Percentiles rank a stretch among this genome's conserved stretches.
These are phyloP conservation scores for Hevea brasiliensis DNA, from an alignment of 345 rosid genomes.

Conservation along the genomic window DNA sequence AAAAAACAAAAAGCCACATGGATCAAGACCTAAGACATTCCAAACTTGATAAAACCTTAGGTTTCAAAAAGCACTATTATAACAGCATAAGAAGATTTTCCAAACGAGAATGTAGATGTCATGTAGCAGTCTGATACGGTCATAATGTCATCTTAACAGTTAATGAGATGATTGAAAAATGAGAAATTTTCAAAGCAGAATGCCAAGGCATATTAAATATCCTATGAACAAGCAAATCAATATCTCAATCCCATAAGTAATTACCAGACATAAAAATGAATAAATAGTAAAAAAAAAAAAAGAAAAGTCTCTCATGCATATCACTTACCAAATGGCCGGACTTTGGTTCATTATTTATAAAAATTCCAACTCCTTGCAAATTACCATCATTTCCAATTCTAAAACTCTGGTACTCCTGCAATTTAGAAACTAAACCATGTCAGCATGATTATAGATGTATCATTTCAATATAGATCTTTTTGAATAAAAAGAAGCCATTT, in stretches of 20 bases:
- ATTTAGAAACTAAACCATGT: slow-evolving; percentile 4
- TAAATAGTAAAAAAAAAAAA: neutral
- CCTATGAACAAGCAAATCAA: neutral
- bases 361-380: slow-evolving; percentile 88
- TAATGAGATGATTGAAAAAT: no score
- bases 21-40: neutral
- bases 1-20: neutral
- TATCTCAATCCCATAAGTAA: neutral
- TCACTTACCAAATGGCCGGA: slow-evolving; percentile 82
- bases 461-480: neutral
- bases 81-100: no score
- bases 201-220: neutral
- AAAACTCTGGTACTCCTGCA: slow-evolving; percentile 84
- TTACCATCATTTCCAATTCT: slow-evolving; percentile 88
- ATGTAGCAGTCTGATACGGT: no score
- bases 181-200: neutral
- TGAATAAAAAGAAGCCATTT: neutral
- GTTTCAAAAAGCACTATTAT: no score
- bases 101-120: no score
- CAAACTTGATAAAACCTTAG: no score
- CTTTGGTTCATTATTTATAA: slow-evolving; percentile 69
- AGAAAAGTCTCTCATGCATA: neutral
- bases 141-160: no score
- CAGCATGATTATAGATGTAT: neutral
- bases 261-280: neutral